phyloP scores from a whole-genome alignment of 345 rosid species.

The Citrus medica region DNA sequence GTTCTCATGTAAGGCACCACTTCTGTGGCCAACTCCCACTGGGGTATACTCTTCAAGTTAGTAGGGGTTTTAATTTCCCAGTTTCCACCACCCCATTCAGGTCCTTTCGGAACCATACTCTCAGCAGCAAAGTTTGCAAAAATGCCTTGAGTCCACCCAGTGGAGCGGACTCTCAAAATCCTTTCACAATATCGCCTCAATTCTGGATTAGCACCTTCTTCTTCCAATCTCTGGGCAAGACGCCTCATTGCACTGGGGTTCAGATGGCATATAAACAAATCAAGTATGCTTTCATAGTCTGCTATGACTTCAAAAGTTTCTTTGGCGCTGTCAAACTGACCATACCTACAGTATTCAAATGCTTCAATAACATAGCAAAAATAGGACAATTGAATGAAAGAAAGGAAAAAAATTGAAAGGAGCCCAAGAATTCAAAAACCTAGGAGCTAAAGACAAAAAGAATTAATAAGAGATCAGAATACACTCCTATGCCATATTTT shows the following conservation, averaged over 20 bases:
- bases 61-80: conserved; percentile 97
- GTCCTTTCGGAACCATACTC: conserved; percentile 97
- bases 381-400: not conserved
- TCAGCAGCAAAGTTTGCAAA: conserved; percentile 99
- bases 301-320: conserved; percentile 97
- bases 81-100: conserved; percentile 99
- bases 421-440: not conserved
- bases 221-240: conserved; percentile 95
- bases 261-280: conserved; percentile 94
- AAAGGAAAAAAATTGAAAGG: not conserved
- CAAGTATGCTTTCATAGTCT: conserved; percentile 93
- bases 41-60: conserved; percentile 77
- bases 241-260: conserved; percentile 99
- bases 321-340: conserved; percentile 93
- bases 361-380: conserved; percentile 6
- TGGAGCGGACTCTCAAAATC: conserved; percentile 85
- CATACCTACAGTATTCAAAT: conserved; percentile 62
- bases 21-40: conserved; percentile 95
- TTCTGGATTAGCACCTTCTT: conserved; percentile 82
- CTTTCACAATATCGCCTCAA: conserved; percentile 89
- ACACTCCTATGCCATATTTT: not conserved
- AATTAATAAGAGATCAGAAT: not conserved
- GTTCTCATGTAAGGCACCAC: conserved; percentile 99
- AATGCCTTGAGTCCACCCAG: conserved; percentile 98
- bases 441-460: not conserved